These are phyloP conservation scores for Pseudofabraea citricarpa DNA, from an alignment of 2,329 filamentous ascomycete genomes.

Conservation along the genomic window DNA sequence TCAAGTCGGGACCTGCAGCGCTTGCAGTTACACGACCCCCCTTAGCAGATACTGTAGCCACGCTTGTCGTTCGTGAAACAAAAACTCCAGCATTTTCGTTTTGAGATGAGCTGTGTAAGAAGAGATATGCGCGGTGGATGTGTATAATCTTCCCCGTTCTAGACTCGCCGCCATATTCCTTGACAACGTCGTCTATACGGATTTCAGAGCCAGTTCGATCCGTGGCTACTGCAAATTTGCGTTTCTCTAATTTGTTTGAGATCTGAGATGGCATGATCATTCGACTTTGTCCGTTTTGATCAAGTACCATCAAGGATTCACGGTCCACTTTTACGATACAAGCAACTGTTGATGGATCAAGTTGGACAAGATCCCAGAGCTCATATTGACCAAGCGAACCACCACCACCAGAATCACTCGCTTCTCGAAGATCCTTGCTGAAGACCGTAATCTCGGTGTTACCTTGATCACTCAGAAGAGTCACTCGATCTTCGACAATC, in stretches of 20 bases:
- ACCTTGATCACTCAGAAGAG: conserved; percentile 85
- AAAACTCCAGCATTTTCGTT: conserved; percentile 88
- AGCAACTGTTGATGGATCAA: conserved; percentile 87
- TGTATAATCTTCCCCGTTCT: conserved; percentile 87
- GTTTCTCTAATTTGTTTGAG: conserved; percentile 78
- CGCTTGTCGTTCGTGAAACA: conserved; percentile 78
- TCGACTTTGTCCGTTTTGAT: conserved; percentile 81
- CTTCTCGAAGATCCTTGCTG: conserved; percentile 91
- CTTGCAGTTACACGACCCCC: conserved; percentile 69
- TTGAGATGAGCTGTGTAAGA: conserved; percentile 77
- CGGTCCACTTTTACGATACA: conserved; percentile 94
- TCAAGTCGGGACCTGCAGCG: conserved; percentile 68
- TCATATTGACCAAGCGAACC: conserved; percentile 83
- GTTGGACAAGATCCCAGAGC: conserved; percentile 88
- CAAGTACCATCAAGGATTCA: conserved; percentile 82
- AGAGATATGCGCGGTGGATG: conserved; percentile 89
- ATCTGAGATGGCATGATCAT: conserved; percentile 88
- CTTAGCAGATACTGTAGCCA: conserved; percentile 90
- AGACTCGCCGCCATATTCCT: conserved; percentile 81
- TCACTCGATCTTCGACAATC: conserved; percentile 88
- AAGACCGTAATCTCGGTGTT: conserved; percentile 96
- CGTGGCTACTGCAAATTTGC: conserved; percentile 81
- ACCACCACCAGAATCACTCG: conserved; percentile 84
- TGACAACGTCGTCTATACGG: conserved; percentile 83
- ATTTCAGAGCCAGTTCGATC: conserved; percentile 94